A percentile compares a stretch with the other conserved stretches of the same genome.
Evolutionary conservation across 2,329 filamentous ascomycete genomes (phyloP).

Genomic region (Trichoderma asperellum): DNA sequence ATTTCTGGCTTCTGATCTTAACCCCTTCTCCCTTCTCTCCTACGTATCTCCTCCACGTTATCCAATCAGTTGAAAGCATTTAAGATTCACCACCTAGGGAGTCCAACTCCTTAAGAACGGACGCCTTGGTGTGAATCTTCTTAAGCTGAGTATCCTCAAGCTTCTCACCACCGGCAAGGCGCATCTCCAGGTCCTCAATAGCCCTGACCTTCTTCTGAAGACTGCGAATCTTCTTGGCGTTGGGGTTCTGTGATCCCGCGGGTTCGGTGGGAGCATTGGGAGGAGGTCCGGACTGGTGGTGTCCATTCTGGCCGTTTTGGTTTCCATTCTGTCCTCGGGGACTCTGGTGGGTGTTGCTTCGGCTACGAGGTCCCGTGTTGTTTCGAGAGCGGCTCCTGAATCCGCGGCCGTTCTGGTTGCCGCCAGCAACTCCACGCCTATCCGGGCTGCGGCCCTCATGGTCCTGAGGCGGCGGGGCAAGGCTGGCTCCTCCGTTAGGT

Average conservation of each 20-base stretch:
- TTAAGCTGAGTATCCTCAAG: slow-evolving; percentile 97
- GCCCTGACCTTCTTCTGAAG: slow-evolving; percentile 96
- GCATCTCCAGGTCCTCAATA: slow-evolving; percentile 98
- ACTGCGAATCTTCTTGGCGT: slow-evolving; percentile 92
- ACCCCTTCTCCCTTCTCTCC: neutral
- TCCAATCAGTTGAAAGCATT: neutral
- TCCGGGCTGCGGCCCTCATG: slow-evolving; percentile 67
- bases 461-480: slow-evolving; percentile 52
- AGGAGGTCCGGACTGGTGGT: slow-evolving; percentile 18
- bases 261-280: slow-evolving; percentile 26
- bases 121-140: slow-evolving; percentile 90
- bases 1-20: neutral
- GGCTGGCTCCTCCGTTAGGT: slow-evolving; percentile 51
- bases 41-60: neutral
- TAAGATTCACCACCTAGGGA: slow-evolving; percentile 49
- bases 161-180: slow-evolving; percentile 91
- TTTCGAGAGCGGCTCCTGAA: slow-evolving; percentile 62
- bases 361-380: slow-evolving; percentile 56
- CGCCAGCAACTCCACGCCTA: slow-evolving; percentile 54
- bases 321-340: slow-evolving; percentile 37
- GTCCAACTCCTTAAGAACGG: slow-evolving; percentile 82
- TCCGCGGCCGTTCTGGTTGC: slow-evolving; percentile 45
- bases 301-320: slow-evolving; percentile 22
- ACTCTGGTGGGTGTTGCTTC: slow-evolving; percentile 55
- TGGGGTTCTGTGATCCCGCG: slow-evolving; percentile 61